Conservation (phyloP, 192 early-diverging fungal genomes). For the Radiomyces spectabilis region DNA sequence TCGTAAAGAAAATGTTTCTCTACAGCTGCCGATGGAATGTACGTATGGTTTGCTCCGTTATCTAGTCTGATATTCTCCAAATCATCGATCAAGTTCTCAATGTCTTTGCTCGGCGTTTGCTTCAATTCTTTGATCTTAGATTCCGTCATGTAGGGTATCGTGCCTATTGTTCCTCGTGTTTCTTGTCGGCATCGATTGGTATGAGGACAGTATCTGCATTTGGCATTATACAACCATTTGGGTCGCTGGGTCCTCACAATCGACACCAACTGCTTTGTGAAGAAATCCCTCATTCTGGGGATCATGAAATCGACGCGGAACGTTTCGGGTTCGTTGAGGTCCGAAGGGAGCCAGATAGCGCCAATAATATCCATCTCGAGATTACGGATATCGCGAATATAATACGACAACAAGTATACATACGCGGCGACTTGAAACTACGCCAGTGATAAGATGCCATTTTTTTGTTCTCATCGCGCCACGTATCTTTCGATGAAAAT, state of each 20-base stretch:
- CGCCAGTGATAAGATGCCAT: too few species aligned
- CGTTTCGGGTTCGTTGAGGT: neutral
- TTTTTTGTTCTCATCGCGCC: neutral
- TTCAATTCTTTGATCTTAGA: neutral
- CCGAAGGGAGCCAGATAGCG: conserved; percentile 8
- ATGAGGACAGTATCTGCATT: conserved; percentile 10
- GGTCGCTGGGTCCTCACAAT: neutral
- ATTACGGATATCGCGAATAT: conserved; percentile 3
- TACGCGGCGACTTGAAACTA: conserved; percentile 22
- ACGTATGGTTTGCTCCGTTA: too few species aligned
- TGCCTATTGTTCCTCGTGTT: neutral
- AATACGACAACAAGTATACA: conserved; percentile 3
- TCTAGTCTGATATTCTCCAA: too few species aligned
- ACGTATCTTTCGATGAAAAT: conserved; percentile 1
- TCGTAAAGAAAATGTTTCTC: too few species aligned
- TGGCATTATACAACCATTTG: conserved; percentile 6
- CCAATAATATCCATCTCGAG: conserved; percentile 4
- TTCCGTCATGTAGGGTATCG: conserved; percentile 8
- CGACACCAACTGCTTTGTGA: neutral
- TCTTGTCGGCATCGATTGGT: conserved; percentile 3
- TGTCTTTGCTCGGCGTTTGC: too few species aligned
- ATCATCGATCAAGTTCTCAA: too few species aligned
- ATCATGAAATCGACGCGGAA: conserved; percentile 16
- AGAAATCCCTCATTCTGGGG: conserved; percentile 11
- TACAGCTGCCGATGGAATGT: too few species aligned